Evolutionary conservation across 257 asterid species (phyloP).

Genomic region (Solanum ahanhuiri): DNA sequence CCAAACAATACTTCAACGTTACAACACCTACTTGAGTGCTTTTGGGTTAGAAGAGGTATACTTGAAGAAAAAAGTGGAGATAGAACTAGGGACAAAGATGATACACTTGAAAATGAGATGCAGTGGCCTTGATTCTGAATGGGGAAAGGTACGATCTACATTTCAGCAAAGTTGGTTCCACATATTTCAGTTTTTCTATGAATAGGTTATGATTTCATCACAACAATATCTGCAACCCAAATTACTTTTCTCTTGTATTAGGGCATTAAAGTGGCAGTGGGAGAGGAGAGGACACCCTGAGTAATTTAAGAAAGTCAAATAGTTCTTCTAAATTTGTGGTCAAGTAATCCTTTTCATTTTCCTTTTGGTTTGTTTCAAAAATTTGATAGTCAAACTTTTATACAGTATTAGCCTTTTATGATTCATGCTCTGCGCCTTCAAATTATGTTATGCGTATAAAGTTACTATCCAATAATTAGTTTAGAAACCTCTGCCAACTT

Average conservation of each 20-base stretch:
- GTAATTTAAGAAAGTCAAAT: neutral
- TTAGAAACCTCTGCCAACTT: neutral
- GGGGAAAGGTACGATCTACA: conserved; percentile 78
- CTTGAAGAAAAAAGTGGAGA: conserved; percentile 91
- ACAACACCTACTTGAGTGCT: conserved; percentile 59
- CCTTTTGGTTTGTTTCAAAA: neutral
- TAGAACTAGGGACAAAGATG: conserved; percentile 80
- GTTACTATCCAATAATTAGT: neutral
- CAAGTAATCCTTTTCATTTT: neutral
- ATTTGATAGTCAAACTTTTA: neutral
- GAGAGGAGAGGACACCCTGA: neutral
- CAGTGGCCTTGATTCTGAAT: conserved; percentile 74
- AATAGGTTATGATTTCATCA: neutral
- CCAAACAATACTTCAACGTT: conserved; percentile 51
- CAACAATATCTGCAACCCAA: neutral
- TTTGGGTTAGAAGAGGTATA: conserved; percentile 81
- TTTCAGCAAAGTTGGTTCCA: neutral
- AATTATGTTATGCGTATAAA: neutral
- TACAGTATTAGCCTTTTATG: neutral
- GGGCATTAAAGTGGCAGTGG: neutral
- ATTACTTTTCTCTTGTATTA: neutral
- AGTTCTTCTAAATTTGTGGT: neutral
- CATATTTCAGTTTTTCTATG: neutral
- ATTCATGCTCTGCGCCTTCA: neutral
- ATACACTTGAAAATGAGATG: conserved; percentile 96